These are phyloP conservation scores for Coemansia sp. DNA, from an alignment of 192 early-diverging fungal genomes.

Conservation along the genomic window DNA sequence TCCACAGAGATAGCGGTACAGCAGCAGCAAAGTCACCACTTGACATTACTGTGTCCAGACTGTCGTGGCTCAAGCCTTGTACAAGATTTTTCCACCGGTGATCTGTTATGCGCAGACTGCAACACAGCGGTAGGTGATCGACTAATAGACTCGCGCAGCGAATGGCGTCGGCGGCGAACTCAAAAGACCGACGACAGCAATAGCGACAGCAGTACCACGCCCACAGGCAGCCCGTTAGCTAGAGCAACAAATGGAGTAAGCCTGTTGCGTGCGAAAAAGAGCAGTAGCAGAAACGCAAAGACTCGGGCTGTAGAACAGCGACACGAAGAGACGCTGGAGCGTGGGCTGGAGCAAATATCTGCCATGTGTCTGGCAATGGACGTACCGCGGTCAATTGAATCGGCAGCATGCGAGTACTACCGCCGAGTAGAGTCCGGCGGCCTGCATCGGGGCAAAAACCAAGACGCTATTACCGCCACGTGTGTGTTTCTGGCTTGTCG, in stretches of 20 bases:
- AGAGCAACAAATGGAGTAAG: not conserved
- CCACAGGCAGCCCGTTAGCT: not conserved
- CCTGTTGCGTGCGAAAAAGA: conserved; percentile 20
- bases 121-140: conserved; percentile 84
- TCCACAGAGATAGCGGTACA: conserved; percentile 15
- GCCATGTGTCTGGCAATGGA: conserved; percentile 81
- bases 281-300: conserved; percentile 7
- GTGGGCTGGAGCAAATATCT: conserved; percentile 75
- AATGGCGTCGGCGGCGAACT: conserved; percentile 65
- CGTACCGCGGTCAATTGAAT: conserved; percentile 67
- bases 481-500: conserved; percentile 94
- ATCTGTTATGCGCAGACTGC: conserved; percentile 91
- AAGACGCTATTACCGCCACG: conserved; percentile 82
- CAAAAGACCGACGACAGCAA: conserved; percentile 83
- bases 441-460: conserved; percentile 75
- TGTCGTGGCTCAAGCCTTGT: conserved; percentile 83
- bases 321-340: conserved; percentile 70
- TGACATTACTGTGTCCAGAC: conserved; percentile 66
- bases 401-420: conserved; percentile 88
- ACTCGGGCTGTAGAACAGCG: conserved; percentile 67
- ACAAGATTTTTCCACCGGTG: conserved; percentile 88
- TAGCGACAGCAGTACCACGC: conserved; percentile 75
- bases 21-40: conserved; percentile 1
- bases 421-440: conserved; percentile 83
- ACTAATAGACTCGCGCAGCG: conserved; percentile 87